phyloP scores from a whole-genome alignment of 1,284 basidiomycete species.

The Ustilago curta region DNA sequence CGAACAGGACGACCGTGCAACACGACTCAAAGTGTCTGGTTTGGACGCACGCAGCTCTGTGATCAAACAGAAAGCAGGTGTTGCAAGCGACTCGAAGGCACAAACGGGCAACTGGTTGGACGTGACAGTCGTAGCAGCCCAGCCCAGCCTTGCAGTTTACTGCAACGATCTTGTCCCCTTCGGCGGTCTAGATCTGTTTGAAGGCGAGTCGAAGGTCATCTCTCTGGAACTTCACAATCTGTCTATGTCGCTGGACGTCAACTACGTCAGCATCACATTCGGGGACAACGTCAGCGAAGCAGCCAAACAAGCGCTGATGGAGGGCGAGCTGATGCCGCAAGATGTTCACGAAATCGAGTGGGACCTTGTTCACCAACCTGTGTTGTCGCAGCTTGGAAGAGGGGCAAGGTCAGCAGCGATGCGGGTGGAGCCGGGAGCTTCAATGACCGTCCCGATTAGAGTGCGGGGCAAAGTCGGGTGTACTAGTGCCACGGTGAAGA shows the following conservation, averaged over 20 bases:
- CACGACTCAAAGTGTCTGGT: conserved; percentile 78
- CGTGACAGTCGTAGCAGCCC: conserved; percentile 83
- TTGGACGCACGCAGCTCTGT: conserved; percentile 74
- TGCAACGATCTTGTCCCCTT: conserved; percentile 84
- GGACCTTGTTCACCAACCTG: conserved; percentile 80
- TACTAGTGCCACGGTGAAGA: conserved; percentile 79
- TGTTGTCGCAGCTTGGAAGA: conserved; percentile 72
- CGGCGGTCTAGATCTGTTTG: conserved; percentile 90
- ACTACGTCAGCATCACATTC: conserved; percentile 86
- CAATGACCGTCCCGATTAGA: conserved; percentile 77
- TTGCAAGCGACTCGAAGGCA: not conserved
- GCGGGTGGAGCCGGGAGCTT: conserved; percentile 78
- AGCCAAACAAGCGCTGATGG: conserved; percentile 80
- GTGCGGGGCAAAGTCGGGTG: conserved; percentile 91
- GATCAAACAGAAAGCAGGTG: conserved; percentile 29
- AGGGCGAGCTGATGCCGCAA: conserved; percentile 79
- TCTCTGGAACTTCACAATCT: conserved; percentile 85
- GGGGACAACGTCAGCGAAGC: conserved; percentile 86
- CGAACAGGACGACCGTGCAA: conserved; percentile 75
- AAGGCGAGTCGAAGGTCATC: conserved; percentile 88
- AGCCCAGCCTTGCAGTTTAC: conserved; percentile 85
- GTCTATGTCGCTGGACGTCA: conserved; percentile 78
- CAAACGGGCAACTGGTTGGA: conserved; percentile 71
- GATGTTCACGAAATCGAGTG: conserved; percentile 92
- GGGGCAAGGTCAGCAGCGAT: conserved; percentile 2